Evolutionary conservation across 305 asterid species (phyloP).

Genomic region (Ruellia speciosa): DNA sequence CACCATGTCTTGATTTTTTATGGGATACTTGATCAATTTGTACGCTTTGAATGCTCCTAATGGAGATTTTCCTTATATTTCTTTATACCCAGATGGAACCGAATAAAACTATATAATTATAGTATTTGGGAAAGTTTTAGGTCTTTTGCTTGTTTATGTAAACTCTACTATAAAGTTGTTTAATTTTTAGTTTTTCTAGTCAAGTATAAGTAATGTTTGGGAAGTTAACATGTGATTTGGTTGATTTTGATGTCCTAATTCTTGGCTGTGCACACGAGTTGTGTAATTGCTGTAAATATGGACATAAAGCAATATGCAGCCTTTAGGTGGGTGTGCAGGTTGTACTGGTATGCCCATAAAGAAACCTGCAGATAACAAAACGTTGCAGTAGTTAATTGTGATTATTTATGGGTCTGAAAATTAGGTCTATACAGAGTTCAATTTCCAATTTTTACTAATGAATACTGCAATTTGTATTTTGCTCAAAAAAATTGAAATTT

Average conservation of each 20-base stretch:
- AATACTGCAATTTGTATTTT: too few species aligned
- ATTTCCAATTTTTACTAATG: background rate
- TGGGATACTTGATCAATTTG: background rate
- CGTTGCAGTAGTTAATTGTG: background rate
- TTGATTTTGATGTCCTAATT: conserved; percentile 48
- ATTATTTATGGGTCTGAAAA: background rate
- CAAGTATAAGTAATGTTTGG: background rate
- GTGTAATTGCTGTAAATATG: conserved; percentile 74
- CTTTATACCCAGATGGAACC: background rate
- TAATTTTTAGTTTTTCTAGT: too few species aligned
- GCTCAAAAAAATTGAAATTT: too few species aligned
- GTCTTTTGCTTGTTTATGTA: background rate
- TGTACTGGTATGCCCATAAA: conserved; percentile 47
- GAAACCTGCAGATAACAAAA: conserved; percentile 31
- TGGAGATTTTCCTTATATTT: conserved; percentile 1
- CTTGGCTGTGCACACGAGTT: conserved; percentile 67
- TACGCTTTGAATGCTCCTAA: conserved; percentile 8
- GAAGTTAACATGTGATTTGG: conserved; percentile 1
- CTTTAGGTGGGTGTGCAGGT: conserved; percentile 58
- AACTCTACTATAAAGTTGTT: too few species aligned
- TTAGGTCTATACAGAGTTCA: background rate
- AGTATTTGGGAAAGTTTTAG: background rate
- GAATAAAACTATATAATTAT: background rate
- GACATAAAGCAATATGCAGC: conserved; percentile 48
- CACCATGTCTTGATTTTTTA: background rate